These are phyloP conservation scores for Neurospora hispaniola DNA, from an alignment of 495 filamentous ascomycete genomes.

Conservation along the genomic window DNA sequence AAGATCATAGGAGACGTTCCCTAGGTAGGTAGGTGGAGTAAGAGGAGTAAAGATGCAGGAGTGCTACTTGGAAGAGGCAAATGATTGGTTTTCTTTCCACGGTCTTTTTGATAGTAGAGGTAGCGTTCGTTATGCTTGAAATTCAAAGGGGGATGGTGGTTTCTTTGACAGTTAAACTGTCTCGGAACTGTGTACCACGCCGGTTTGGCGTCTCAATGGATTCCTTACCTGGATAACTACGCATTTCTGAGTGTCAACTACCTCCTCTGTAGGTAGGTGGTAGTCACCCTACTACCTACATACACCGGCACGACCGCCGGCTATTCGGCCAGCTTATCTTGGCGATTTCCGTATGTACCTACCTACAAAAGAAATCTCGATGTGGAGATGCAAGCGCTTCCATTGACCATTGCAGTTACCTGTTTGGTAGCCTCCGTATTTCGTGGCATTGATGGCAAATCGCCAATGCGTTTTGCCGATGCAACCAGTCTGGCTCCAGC, in stretches of 20 bases:
- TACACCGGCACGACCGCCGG: neutral
- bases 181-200: neutral
- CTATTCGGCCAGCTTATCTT: neutral
- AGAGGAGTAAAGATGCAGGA: neutral
- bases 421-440: neutral
- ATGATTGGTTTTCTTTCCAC: neutral
- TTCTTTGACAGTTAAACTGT: neutral
- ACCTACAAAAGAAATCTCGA: neutral
- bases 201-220: neutral
- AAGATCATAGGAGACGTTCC: neutral
- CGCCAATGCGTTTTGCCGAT: neutral
- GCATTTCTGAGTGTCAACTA: neutral
- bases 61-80: neutral
- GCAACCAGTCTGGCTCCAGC: neutral
- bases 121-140: neutral
- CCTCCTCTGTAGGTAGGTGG: neutral
- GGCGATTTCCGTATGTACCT: neutral
- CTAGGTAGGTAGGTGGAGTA: neutral
- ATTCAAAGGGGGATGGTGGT: neutral
- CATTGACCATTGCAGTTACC: neutral
- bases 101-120: neutral
- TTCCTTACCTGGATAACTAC: neutral
- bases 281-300: neutral
- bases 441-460: neutral
- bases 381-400: neutral